A percentile compares a stretch with the other conserved stretches of the same genome.
Conservation (phyloP, 208 protist species). For the Acanthamoeba culbertsoni region DNA sequence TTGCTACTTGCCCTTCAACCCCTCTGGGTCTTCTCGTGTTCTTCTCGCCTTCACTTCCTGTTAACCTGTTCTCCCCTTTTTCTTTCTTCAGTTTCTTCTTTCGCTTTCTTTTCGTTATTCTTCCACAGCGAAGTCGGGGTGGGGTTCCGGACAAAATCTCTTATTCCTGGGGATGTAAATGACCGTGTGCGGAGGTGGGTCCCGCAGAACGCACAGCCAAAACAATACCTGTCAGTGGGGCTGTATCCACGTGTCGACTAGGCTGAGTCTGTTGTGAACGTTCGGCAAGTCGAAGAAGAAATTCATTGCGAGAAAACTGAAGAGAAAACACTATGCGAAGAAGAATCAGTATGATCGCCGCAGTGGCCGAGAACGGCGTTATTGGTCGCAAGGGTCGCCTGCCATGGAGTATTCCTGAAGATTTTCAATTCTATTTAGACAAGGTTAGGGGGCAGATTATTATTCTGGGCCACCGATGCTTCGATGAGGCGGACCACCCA, state of each 20-base stretch:
- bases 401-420: slow-evolving; percentile 36
- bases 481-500: background rate
- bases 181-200: too few relatives aligned
- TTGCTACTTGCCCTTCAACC: background rate
- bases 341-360: background rate
- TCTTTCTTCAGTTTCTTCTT: background rate
- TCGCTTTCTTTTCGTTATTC: background rate
- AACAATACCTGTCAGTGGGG: too few relatives aligned
- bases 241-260: too few relatives aligned
- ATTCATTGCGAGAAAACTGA: background rate
- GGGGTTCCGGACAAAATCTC: too few relatives aligned
- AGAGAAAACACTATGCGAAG: background rate
- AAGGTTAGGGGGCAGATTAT: background rate
- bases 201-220: too few relatives aligned
- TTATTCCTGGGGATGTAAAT: too few relatives aligned
- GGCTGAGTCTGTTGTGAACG: too few relatives aligned
- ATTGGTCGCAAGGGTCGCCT: background rate
- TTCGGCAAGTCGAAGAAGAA: too few relatives aligned
- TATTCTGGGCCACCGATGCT: slow-evolving; percentile 19
- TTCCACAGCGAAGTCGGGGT: too few relatives aligned
- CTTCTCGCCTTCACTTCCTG: background rate
- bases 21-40: background rate
- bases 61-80: background rate
- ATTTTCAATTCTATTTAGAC: background rate
- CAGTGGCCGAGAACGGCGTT: slow-evolving; percentile 29